These are phyloP conservation scores for Meripilus lineatus DNA, from an alignment of 1,284 basidiomycete species.

Conservation along the genomic window DNA sequence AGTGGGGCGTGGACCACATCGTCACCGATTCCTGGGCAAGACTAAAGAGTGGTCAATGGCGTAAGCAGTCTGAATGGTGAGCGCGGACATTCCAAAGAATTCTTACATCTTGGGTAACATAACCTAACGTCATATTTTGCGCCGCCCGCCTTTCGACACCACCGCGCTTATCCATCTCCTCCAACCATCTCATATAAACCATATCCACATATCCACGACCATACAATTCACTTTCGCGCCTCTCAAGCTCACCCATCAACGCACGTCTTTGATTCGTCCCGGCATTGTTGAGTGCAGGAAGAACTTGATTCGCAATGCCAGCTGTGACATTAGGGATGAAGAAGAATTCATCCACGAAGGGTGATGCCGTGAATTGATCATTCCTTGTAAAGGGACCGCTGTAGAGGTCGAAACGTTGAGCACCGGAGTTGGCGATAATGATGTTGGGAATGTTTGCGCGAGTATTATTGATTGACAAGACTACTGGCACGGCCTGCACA, in stretches of 20 bases:
- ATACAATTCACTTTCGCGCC: slow-evolving; percentile 39
- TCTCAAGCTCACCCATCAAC: slow-evolving; percentile 29
- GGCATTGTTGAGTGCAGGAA: slow-evolving; percentile 49
- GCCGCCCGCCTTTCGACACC: slow-evolving; percentile 33
- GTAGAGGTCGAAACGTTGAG: slow-evolving; percentile 69
- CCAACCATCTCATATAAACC: slow-evolving; percentile 49
- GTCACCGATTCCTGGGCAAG: slow-evolving; percentile 69
- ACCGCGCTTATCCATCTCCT: slow-evolving; percentile 44
- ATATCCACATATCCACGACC: slow-evolving; percentile 45
- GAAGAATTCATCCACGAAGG: slow-evolving; percentile 56
- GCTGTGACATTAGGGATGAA: slow-evolving; percentile 51
- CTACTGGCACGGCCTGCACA: slow-evolving; percentile 47
- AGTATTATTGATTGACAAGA: slow-evolving; percentile 56
- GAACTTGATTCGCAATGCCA: slow-evolving; percentile 44
- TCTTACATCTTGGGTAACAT: slow-evolving; percentile 69
- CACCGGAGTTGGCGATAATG: slow-evolving; percentile 71
- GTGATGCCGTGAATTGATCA: slow-evolving; percentile 71
- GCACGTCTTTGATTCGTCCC: slow-evolving; percentile 30
- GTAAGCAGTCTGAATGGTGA: neutral
- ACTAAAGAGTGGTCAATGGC: slow-evolving; percentile 28
- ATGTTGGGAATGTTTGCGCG: slow-evolving; percentile 57
- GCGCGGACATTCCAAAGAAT: slow-evolving; percentile 2
- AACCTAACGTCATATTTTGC: slow-evolving; percentile 57
- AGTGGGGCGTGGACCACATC: slow-evolving; percentile 58
- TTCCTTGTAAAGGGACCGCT: slow-evolving; percentile 71